Evolutionary conservation across 805 yeast genomes (phyloP), one percentile per base, ranked within the genome.

Genomic region (Kuraishia borneana): DNA sequence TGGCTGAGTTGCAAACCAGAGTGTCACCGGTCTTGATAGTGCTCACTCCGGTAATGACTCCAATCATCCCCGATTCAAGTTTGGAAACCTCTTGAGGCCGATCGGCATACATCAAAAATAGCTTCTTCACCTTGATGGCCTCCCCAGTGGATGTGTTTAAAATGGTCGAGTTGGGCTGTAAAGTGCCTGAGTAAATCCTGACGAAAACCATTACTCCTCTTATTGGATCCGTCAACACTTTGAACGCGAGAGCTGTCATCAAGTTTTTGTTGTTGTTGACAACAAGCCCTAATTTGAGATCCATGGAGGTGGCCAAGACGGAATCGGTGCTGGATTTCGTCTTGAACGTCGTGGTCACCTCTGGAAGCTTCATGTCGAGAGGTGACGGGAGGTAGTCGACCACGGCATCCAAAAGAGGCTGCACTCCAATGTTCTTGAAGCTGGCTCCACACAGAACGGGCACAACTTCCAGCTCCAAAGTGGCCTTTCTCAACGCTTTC

Each of bases 401-500:
- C 9, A 88, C 69, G 0, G 94, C 88, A 54, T 89, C 96, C 56
- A 92, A 57, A 32, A 92, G 60, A 1, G 97, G 96, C 51, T 92
- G 97, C 2, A 92, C 95, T 18, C 98, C 98, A 31, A 89, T 82
- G 52, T 89, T 89, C 43, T 68, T 71, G 57, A 89, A 92, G 36
- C 95, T 82, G 2, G 96, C 83, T 9, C 98, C 98, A 55, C 96
- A 87, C 25, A 88, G 57, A 0, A 92, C 83, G 0, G 98, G 96
- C 0, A 79, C 70, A 1, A 83, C 65, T 26, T 59, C 54, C 32
- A 70, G 67, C 1, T 53, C 51, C 5, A 84, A 42, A 0, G 95
- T 83, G 2, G 82, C 75, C 18, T 57, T 60, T 34, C 83, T 62
- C 6, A 92, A 65, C 0, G 94, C 79, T 12, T 50, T 45, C 29